Percentiles rank a stretch among this genome's conserved stretches.
phyloP scores from a whole-genome alignment of 164 flowering plant species.

The Buxus sempervirens region DNA sequence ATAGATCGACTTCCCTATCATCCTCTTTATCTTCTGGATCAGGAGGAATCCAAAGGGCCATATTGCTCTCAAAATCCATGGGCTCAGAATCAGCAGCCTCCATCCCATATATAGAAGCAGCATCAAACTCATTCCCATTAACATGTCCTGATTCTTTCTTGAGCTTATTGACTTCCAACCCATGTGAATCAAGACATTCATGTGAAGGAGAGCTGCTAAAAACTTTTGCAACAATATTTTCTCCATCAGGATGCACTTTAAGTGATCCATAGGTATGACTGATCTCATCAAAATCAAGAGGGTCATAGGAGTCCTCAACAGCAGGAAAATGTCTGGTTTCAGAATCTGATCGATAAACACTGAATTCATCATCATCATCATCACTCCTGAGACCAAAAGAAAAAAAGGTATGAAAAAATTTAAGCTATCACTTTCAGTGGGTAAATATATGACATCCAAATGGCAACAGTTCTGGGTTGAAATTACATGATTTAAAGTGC shows the following conservation, averaged over 20 bases:
- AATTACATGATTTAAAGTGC: too few species aligned
- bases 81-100: constrained; percentile 57
- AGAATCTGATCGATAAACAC: constrained; percentile 47
- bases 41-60: constrained; percentile 93
- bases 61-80: constrained; percentile 94
- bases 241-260: constrained; percentile 47
- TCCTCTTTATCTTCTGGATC: constrained; percentile 97
- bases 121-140: constrained; percentile 39
- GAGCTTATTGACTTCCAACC: constrained; percentile 24
- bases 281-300: constrained; percentile 47
- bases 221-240: constrained; percentile 33
- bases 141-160: constrained; percentile 33
- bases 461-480: not conserved
- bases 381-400: constrained; percentile 56
- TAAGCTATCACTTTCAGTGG: not conserved
- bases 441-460: not conserved
- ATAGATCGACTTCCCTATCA: constrained; percentile 58
- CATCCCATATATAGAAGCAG: constrained; percentile 45
- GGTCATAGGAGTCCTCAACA: constrained; percentile 41
- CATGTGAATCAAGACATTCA: constrained; percentile 29
- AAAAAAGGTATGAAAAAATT: constrained; percentile 2
- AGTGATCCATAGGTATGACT: constrained; percentile 41
- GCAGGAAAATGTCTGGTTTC: constrained; percentile 42
- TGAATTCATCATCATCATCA: constrained; percentile 64
- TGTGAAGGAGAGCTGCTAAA: constrained; percentile 40